These are phyloP conservation scores for Aureobasidium sp. DNA, from an alignment of 2,329 filamentous ascomycete genomes.

Conservation along the genomic window DNA sequence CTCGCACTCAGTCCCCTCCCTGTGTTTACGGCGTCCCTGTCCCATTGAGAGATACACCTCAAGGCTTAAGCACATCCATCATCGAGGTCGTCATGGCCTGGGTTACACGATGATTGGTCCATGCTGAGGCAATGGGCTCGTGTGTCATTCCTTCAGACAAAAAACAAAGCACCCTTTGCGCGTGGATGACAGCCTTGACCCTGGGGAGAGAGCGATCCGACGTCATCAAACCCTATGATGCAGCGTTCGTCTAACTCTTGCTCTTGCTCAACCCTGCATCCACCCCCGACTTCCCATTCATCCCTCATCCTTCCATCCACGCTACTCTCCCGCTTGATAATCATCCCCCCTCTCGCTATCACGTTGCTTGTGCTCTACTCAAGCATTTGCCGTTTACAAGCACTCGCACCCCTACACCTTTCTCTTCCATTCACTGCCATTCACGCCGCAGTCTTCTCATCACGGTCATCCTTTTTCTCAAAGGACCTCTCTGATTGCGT, in stretches of 20 bases:
- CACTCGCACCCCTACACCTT: not conserved
- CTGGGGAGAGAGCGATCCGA: slow-evolving; percentile 3
- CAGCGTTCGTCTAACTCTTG: slow-evolving; percentile 11
- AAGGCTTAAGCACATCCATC: not conserved
- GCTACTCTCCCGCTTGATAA: not conserved
- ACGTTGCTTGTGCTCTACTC: slow-evolving; percentile 2
- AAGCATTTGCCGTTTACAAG: not conserved
- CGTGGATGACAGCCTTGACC: slow-evolving; percentile 11
- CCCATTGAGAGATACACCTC: too few species aligned
- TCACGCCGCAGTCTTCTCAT: not conserved
- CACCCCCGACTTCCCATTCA: slow-evolving; percentile 5
- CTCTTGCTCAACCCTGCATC: slow-evolving; percentile 8
- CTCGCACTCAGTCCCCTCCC: too few species aligned
- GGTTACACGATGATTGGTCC: not conserved
- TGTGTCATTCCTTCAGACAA: slow-evolving; percentile 12
- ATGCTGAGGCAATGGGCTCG: slow-evolving; percentile 4
- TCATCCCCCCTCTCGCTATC: not conserved
- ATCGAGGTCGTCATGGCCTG: slow-evolving; percentile 8
- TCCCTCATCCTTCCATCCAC: slow-evolving; percentile 4
- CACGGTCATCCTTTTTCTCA: not conserved
- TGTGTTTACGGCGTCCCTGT: too few species aligned
- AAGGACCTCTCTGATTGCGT: not conserved
- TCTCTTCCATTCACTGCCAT: not conserved
- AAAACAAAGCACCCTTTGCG: slow-evolving; percentile 9
- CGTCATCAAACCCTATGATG: slow-evolving; percentile 15